Evolutionary conservation across 106 monocot genomes (phyloP).

Genomic region (Apostasia shenzhenica): DNA sequence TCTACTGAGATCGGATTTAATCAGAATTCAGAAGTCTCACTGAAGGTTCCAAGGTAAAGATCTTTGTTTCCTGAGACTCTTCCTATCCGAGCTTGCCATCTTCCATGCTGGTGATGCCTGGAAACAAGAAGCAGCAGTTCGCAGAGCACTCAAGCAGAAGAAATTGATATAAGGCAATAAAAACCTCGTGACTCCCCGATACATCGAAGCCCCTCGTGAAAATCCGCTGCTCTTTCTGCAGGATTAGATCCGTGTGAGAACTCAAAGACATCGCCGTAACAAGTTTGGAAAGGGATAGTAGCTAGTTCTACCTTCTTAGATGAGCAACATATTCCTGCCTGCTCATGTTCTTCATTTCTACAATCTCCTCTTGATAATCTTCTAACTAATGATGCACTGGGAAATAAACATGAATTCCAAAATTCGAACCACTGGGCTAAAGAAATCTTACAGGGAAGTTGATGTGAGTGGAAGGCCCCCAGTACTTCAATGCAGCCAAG

Average conservation of each 20-base stretch:
- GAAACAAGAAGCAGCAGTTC: not conserved
- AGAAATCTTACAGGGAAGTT: slow-evolving; percentile 76
- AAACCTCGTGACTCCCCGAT: slow-evolving; percentile 95
- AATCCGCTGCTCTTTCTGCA: slow-evolving; percentile 95
- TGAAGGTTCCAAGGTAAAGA: slow-evolving; percentile 53
- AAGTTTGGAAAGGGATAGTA: not conserved
- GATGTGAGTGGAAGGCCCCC: slow-evolving; percentile 95
- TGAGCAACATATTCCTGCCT: slow-evolving; percentile 71
- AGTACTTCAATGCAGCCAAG: slow-evolving; percentile 94
- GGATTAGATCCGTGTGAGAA: not conserved
- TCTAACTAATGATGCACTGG: slow-evolving; percentile 14
- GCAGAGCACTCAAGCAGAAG: too few species aligned
- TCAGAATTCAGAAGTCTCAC: not conserved
- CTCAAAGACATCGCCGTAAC: not conserved
- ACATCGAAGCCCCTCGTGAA: slow-evolving; percentile 93
- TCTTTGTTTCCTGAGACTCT: slow-evolving; percentile 99
- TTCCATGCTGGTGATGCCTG: slow-evolving; percentile 32
- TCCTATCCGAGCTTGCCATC: slow-evolving; percentile 98
- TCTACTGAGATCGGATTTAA: not conserved
- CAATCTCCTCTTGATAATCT: slow-evolving; percentile 41
- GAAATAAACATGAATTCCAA: not conserved
- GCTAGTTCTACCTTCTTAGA: slow-evolving; percentile 26
- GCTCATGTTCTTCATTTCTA: slow-evolving; percentile 59
- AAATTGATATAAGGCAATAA: not conserved
- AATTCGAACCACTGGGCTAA: not conserved